Base-by-base conservation (phyloP, 192 early-diverging fungal genomes). In the Podila minutissima region DNA sequence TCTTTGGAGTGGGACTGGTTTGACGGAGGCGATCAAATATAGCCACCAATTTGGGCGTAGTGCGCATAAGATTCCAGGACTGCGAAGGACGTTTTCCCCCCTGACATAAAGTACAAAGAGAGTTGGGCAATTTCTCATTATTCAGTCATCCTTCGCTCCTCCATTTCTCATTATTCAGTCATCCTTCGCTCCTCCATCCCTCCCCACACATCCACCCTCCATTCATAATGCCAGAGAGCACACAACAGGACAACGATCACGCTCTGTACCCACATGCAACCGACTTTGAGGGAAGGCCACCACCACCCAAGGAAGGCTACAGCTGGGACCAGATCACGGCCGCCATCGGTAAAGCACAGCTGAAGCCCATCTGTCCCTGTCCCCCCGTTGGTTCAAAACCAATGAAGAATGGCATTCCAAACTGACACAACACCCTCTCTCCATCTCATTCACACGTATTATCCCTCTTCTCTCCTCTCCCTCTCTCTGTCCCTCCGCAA, bases 301-400 rank as follows among this genome's bases (percentile, higher is more conserved):
- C 77, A 41, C 77, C 77, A 35, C 77, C 77, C 8, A 5, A 51
- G n/a, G 66, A 22, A 2, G 77, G 77, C 22, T 81, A 81, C 49
- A 66, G 71, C 38, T 81, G 77, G 77, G 33, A 69, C 2, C 62
- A 73, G 13, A 81, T 81, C 67, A 72, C 53, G 22, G 3, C 46
- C 1, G 77, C 71, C 17, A 65, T 81, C 8, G 67, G 77, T 81
- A 81, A 28, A 20, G 6, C 28, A 15, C 8, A 3, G 32, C 19
- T 20, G 28, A 26, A 20, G 41, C 15, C 41, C 41, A 46, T 46
- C 41, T 15, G 15, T 46, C 41, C 13, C 41, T 15, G 41, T 46
- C 41, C 38, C 0, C n/a, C n/a, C 15, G 13, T 46, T 17, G 15
- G 41, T 46, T 46, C 41, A 17, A 46, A 46, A 46, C 41, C 13